These are phyloP conservation scores for Incumbomyces lentus DNA, from an alignment of 2,329 filamentous ascomycete genomes.

Conservation along the genomic window DNA sequence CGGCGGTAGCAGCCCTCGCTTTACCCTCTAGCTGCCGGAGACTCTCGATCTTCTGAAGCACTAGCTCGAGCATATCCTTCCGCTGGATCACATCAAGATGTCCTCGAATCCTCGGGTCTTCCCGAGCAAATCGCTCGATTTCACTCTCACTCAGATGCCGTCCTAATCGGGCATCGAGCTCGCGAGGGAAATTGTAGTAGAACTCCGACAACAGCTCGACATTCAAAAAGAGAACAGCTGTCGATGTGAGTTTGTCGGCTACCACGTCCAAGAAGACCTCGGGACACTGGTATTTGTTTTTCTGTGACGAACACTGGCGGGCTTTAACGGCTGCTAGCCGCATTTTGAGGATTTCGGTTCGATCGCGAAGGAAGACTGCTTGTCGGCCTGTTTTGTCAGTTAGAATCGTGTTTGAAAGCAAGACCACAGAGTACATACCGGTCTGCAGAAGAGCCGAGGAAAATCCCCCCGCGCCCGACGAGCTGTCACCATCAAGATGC, in stretches of 20 bases:
- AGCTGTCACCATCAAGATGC: conserved; percentile 69
- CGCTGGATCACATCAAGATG: conserved; percentile 86
- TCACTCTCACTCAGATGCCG: conserved; percentile 67
- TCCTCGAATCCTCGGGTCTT: conserved; percentile 78
- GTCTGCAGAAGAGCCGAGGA: conserved; percentile 73
- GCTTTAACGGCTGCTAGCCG: conserved; percentile 78
- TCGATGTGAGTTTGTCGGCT: conserved; percentile 85
- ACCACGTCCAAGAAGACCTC: conserved; percentile 98
- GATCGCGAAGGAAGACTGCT: conserved; percentile 85
- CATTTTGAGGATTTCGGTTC: conserved; percentile 82
- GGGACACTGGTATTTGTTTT: conserved; percentile 93
- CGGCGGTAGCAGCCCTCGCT: conserved; percentile 44
- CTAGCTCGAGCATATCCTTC: conserved; percentile 87
- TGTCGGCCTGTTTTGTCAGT: conserved; percentile 59
- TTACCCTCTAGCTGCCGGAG: conserved; percentile 71
- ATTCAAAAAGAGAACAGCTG: conserved; percentile 92
- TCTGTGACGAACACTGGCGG: conserved; percentile 70
- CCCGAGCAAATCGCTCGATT: conserved; percentile 80
- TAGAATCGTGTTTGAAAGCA: conserved; percentile 10
- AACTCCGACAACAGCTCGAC: conserved; percentile 95
- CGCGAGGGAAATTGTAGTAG: conserved; percentile 92
- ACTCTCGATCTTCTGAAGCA: conserved; percentile 91
- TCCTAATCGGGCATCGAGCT: conserved; percentile 77
- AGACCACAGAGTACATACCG: conserved; percentile 46
- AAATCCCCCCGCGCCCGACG: conserved; percentile 84